Evolutionary conservation across 441 rosid genomes (phyloP).

Genomic region (Croton setiger): DNA sequence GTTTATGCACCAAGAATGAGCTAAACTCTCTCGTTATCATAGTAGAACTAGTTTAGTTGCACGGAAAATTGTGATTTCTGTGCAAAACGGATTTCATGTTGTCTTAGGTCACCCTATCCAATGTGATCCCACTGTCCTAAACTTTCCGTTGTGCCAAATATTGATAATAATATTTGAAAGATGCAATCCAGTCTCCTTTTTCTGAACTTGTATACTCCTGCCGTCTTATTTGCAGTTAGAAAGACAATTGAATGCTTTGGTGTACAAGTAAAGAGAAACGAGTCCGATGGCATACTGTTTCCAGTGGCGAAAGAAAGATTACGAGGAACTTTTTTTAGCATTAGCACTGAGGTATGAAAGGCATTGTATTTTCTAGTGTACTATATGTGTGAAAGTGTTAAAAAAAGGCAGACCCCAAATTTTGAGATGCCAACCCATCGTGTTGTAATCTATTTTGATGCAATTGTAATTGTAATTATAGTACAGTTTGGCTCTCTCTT

Average conservation of each 20-base stretch:
- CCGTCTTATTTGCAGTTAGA: conserved; percentile 48
- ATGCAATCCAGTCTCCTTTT: no score
- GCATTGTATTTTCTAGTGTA: conserved; percentile 31
- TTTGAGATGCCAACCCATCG: conserved; percentile 37
- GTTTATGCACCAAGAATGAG: no score
- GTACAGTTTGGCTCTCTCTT: conserved; percentile 9
- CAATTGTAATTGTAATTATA: conserved; percentile 32
- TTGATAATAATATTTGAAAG: no score
- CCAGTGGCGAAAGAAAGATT: conserved; percentile 7
- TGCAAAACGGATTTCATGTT: background rate
- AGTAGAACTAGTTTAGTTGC: background rate
- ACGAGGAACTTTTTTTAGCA: background rate
- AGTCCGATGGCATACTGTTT: background rate
- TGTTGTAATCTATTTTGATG: conserved; percentile 36
- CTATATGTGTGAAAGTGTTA: conserved; percentile 29
- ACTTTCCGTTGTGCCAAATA: no score
- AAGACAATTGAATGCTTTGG: conserved; percentile 48
- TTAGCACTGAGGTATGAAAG: conserved; percentile 21
- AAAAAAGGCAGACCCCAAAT: conserved; percentile 29
- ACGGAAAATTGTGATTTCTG: background rate
- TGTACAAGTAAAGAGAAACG: conserved; percentile 37
- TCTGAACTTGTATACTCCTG: background rate
- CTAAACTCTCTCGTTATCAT: no score
- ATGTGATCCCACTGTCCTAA: no score
- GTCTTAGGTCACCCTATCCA: background rate